Conservation (phyloP, 352 stramenopile genomes). For the Plasmopara muralis region DNA sequence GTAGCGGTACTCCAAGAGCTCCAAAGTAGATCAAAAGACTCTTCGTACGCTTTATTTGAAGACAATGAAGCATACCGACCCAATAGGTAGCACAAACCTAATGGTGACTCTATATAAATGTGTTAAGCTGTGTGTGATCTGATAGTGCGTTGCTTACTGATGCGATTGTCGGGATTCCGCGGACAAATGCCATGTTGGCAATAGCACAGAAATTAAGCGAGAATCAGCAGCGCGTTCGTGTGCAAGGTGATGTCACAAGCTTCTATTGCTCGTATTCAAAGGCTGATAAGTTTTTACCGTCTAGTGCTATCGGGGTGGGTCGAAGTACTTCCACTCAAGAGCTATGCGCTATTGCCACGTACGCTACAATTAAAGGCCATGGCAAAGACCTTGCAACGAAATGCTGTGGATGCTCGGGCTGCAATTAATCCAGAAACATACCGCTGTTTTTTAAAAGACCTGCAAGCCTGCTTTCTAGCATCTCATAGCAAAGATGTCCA, state of each 20-base stretch:
- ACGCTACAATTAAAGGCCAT: conserved; percentile 32
- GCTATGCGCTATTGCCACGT: conserved; percentile 31
- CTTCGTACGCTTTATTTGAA: conserved; percentile 7
- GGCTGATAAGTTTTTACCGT: conserved; percentile 2
- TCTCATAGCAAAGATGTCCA: conserved; percentile 19
- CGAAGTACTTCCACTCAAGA: conserved; percentile 25
- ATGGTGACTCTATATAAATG: background rate
- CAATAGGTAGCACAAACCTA: conserved; percentile 7
- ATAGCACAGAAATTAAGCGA: conserved; percentile 35
- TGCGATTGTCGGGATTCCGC: conserved; percentile 12
- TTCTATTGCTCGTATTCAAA: background rate
- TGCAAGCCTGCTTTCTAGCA: conserved; percentile 17
- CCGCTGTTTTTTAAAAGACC: conserved; percentile 19
- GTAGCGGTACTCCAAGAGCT: conserved; percentile 26
- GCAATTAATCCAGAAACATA: conserved; percentile 19
- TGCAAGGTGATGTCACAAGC: conserved; percentile 28
- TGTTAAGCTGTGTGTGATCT: background rate
- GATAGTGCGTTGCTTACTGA: conserved; percentile 27
- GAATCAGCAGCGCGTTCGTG: conserved; percentile 21
- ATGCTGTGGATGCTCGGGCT: conserved; percentile 31
- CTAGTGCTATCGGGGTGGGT: conserved; percentile 30
- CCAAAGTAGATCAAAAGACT: conserved; percentile 6
- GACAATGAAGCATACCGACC: conserved; percentile 8
- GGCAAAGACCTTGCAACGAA: conserved; percentile 35
- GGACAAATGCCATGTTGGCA: conserved; percentile 17